A percentile compares a stretch with the other conserved stretches of the same genome.
Evolutionary conservation across 148 eudicot genomes (phyloP).

Genomic region (Chenopodium quinoa): DNA sequence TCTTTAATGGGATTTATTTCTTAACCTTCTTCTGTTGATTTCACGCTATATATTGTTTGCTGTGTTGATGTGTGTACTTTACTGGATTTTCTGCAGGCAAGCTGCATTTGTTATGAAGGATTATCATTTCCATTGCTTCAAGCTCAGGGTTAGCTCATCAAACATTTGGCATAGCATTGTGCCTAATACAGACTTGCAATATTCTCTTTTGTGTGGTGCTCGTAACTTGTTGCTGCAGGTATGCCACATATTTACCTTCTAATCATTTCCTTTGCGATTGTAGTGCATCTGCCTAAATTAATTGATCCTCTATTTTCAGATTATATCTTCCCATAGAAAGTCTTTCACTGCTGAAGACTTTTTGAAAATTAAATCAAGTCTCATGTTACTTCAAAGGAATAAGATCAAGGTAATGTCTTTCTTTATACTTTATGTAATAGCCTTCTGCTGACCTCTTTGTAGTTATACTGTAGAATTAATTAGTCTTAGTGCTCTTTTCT

Average conservation of each 20-base stretch:
- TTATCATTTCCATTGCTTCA: conserved; percentile 47
- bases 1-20: neutral
- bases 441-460: neutral
- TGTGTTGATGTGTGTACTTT: neutral
- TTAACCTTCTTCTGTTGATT: neutral
- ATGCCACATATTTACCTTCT: conserved; percentile 1
- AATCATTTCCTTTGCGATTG: neutral
- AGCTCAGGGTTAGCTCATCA: conserved; percentile 60
- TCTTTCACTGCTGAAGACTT: conserved; percentile 60
- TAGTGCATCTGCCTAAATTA: conserved; percentile 9
- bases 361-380: conserved; percentile 41
- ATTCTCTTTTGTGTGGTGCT: conserved; percentile 52
- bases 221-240: conserved; percentile 79
- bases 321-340: conserved; percentile 67
- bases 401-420: conserved; percentile 40
- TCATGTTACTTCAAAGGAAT: conserved; percentile 36
- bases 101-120: conserved; percentile 49
- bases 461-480: neutral
- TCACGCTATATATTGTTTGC: neutral
- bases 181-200: conserved; percentile 30
- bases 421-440: neutral
- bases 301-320: conserved; percentile 45
- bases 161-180: conserved; percentile 58
- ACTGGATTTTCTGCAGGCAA: conserved; percentile 36
- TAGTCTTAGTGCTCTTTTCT: neutral